phyloP scores from a whole-genome alignment of 495 filamentous ascomycete genomes.

The Jackrogersella minutella region DNA sequence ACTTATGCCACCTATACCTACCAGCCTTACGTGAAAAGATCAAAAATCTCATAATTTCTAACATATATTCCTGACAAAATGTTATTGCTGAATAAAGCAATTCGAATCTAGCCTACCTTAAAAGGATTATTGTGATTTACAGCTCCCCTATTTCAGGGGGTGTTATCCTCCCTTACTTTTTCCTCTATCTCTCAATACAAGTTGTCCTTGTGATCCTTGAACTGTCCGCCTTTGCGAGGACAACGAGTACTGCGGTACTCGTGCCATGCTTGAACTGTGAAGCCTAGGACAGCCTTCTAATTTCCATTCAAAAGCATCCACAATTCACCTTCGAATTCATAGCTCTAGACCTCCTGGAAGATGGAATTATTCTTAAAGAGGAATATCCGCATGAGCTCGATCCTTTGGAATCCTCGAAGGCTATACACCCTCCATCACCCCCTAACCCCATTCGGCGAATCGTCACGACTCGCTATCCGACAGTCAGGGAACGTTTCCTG shows the following conservation, averaged over 20 bases:
- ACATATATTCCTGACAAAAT: no score
- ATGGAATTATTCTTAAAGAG: constrained; percentile 15
- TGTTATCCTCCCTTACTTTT: not conserved
- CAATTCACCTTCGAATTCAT: not conserved
- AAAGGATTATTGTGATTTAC: not conserved
- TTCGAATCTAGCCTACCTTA: not conserved
- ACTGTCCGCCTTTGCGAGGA: not conserved
- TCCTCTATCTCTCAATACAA: not conserved
- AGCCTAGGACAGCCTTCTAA: not conserved
- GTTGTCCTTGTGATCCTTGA: no score
- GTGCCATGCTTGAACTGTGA: not conserved
- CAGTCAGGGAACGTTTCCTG: not conserved
- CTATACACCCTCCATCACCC: not conserved
- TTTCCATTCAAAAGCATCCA: not conserved
- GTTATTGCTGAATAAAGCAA: not conserved
- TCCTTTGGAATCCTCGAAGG: not conserved
- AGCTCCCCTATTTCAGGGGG: not conserved
- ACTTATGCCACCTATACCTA: no score
- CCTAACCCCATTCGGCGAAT: not conserved
- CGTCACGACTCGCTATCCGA: not conserved
- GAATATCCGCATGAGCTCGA: not conserved
- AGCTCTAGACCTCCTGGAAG: no score
- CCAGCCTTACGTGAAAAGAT: not conserved
- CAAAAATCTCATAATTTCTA: not conserved
- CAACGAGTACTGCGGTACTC: not conserved